Evolutionary conservation across 2,329 filamentous ascomycete genomes (phyloP).

Genomic region (Alternaria sp.): DNA sequence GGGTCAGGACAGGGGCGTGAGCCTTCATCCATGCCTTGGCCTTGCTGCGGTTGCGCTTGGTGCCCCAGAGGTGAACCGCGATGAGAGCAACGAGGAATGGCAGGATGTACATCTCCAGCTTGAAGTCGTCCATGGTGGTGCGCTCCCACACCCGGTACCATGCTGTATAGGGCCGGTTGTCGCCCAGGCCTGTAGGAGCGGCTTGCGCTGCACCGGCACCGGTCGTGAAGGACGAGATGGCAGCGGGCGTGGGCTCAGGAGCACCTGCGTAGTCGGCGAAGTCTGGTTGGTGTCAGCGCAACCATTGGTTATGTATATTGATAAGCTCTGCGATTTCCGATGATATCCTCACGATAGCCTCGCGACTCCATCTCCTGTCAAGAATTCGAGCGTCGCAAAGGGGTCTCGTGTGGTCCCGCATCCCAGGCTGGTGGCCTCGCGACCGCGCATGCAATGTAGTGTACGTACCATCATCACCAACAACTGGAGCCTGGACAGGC

Average conservation of each 20-base stretch:
- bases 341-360: neutral
- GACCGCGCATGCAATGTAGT: slow-evolving; percentile 8
- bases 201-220: slow-evolving; percentile 41
- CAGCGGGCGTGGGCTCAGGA: slow-evolving; percentile 67
- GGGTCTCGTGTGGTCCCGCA: slow-evolving; percentile 4
- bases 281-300: slow-evolving; percentile 60
- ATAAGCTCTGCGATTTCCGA: neutral
- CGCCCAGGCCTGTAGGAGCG: slow-evolving; percentile 50
- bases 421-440: slow-evolving; percentile 17
- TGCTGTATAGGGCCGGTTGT: slow-evolving; percentile 75
- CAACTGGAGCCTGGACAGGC: slow-evolving; percentile 60
- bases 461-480: slow-evolving; percentile 68
- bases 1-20: slow-evolving; percentile 72
- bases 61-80: slow-evolving; percentile 80
- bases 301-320: neutral
- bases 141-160: slow-evolving; percentile 99
- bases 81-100: slow-evolving; percentile 76
- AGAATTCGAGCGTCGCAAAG: neutral
- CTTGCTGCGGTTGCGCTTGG: slow-evolving; percentile 77
- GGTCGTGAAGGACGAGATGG: slow-evolving; percentile 53
- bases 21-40: slow-evolving; percentile 80
- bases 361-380: neutral
- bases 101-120: slow-evolving; percentile 82
- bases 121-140: slow-evolving; percentile 81
- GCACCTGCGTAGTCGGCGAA: slow-evolving; percentile 92